A percentile compares a stretch with the other conserved stretches of the same genome.
phyloP scores from a whole-genome alignment of 2,329 filamentous ascomycete genomes.

The Leptographium wingfieldii region DNA sequence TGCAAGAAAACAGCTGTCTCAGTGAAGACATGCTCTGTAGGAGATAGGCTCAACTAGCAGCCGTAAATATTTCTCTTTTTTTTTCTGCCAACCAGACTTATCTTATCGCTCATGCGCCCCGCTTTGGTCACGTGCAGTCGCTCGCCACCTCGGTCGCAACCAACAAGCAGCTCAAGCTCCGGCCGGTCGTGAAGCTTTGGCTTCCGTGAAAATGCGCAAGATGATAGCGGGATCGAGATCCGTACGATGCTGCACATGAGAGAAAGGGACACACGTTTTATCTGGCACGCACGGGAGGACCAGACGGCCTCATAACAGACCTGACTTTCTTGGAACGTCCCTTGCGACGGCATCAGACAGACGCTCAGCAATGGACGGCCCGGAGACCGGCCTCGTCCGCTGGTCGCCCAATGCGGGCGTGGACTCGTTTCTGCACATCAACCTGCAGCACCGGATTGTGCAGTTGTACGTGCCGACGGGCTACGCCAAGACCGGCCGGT shows the following conservation, averaged over 20 bases:
- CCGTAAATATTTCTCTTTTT: background rate
- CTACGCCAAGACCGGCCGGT: slow-evolving; percentile 40
- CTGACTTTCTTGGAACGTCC: background rate
- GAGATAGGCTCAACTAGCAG: background rate
- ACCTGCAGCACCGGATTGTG: slow-evolving; percentile 48
- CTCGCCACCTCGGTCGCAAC: background rate
- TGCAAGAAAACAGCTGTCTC: background rate
- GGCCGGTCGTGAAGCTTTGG: background rate
- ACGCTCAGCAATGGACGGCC: slow-evolving; percentile 35
- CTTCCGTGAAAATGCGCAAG: background rate
- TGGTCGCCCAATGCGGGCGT: slow-evolving; percentile 49
- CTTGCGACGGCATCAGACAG: background rate
- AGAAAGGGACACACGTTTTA: background rate
- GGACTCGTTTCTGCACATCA: slow-evolving; percentile 53
- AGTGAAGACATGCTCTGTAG: background rate
- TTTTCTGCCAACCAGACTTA: background rate
- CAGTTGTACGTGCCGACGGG: slow-evolving; percentile 52
- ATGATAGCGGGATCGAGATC: background rate
- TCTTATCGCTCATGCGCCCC: background rate
- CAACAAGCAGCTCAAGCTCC: background rate
- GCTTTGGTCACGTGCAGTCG: background rate
- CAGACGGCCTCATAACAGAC: background rate
- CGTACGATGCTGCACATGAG: background rate
- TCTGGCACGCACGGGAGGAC: background rate
- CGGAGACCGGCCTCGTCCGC: slow-evolving; percentile 50